Evolutionary conservation across 164 flowering plant genomes (phyloP), one percentile per base, ranked within the genome.

Genomic region (Magnolia changhungtana): DNA sequence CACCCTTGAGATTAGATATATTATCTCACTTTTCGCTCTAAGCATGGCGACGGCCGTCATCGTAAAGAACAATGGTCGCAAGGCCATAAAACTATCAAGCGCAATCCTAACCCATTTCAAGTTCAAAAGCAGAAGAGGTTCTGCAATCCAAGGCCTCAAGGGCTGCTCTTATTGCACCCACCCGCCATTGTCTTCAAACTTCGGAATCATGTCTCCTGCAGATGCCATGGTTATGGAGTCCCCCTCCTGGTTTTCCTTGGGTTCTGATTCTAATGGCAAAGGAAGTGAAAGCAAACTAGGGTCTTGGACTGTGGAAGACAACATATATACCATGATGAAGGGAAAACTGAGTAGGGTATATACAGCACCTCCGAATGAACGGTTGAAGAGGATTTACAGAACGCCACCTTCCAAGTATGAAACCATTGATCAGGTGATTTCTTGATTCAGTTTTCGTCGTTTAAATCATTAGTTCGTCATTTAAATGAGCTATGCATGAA

Each of bases 31-130:
- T 49, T 91, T 87, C 80, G 88, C 90, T 20, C 21, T 86, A 7
- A 90, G 97, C 84, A 86, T 95, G 90, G 96, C 95, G 50, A 86
- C 96, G 24, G 97, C 97, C 58, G 92, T 95, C 1, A 80, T 87
- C 71, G 90, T 92, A 50, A 87, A 89, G 90, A 95, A 95, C 94
- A 92, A 84, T 37, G 95, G 95, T 9, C 75, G 78, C 1, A 89
- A 89, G 76, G 73, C 88, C 18, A 88, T 90, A 55, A 87, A 78
- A 61, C 79, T 94, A 45, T 85, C 84, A 7, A 86, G 86, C 71
- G 98, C 93, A 7, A 92, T 92, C 66, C 86, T 92, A 0, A 90
- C 91, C 80, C 94, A 92, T 79, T 76, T 92, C 73, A 87, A 76
- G 74, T 85, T 86, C 64, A 91, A 87, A 72, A 84, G 74, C 55